These are phyloP conservation scores for Penicillium sp. DNA, from an alignment of 2,329 filamentous ascomycete species.

Conservation along the genomic window DNA sequence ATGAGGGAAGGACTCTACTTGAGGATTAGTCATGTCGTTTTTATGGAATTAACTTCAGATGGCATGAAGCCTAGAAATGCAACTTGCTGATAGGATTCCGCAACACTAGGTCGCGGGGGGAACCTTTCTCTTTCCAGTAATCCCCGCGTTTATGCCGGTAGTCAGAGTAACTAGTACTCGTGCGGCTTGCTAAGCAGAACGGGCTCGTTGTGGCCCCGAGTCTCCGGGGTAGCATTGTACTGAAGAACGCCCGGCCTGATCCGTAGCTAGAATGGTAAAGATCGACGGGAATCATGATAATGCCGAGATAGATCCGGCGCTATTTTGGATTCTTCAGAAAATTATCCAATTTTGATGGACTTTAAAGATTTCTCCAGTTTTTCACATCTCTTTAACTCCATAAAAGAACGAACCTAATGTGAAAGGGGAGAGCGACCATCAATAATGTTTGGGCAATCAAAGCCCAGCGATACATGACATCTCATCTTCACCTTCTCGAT, in stretches of 20 bases:
- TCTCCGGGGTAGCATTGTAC: not conserved
- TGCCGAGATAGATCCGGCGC: not conserved
- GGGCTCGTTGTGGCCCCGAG: not conserved
- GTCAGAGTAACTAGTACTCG: not conserved
- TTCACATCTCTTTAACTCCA: too few species aligned
- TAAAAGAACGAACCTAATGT: too few species aligned
- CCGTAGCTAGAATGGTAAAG: constrained; percentile 1
- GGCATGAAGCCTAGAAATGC: too few species aligned
- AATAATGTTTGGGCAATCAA: not conserved
- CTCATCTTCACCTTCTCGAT: not conserved
- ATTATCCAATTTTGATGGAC: too few species aligned
- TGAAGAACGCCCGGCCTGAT: not conserved
- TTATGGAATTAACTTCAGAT: too few species aligned
- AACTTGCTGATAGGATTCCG: too few species aligned
- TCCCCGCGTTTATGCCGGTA: not conserved
- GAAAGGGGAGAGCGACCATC: not conserved
- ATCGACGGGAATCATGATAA: not conserved
- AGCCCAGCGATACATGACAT: not conserved
- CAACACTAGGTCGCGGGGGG: too few species aligned
- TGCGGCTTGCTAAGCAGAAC: not conserved
- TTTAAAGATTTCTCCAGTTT: not conserved
- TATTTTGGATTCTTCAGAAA: not conserved
- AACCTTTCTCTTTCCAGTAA: not conserved
- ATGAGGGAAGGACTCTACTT: too few species aligned
- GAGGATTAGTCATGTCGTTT: too few species aligned